These are phyloP conservation scores for Crithidia thermophila DNA, from an alignment of 208 protist species.

Conservation along the genomic window DNA sequence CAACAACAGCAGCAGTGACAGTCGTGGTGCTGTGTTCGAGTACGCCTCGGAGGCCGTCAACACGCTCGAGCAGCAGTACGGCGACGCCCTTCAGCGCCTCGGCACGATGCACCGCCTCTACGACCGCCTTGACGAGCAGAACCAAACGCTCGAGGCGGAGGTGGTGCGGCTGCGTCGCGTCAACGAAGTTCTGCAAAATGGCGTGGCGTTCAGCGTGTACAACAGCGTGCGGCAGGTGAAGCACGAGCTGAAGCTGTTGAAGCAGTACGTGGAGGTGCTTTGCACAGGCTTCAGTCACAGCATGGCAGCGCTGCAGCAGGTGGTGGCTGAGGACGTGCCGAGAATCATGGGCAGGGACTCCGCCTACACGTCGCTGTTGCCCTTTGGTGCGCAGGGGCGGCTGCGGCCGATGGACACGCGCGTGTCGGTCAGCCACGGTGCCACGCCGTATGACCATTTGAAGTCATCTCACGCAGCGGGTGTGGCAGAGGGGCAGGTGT, in stretches of 20 bases:
- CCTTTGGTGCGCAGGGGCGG: constrained; percentile 17
- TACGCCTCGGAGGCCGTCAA: constrained; percentile 43
- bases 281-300: constrained; percentile 39
- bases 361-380: constrained; percentile 22
- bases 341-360: constrained; percentile 1
- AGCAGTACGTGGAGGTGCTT: constrained; percentile 45
- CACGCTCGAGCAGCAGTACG: constrained; percentile 50
- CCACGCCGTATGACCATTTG: too few species aligned
- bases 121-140: constrained; percentile 29
- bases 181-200: constrained; percentile 14
- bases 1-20: not conserved
- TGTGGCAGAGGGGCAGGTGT: constrained; percentile 2
- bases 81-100: constrained; percentile 39
- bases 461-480: not conserved
- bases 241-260: constrained; percentile 40
- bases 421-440: constrained; percentile 24
- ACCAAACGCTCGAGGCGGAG: constrained; percentile 19
- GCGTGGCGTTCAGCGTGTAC: constrained; percentile 32
- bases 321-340: constrained; percentile 25
- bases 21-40: constrained; percentile 12
- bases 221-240: constrained; percentile 43
- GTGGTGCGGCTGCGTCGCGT: constrained; percentile 17
- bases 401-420: constrained; percentile 20
- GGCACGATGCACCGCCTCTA: constrained; percentile 40
- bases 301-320: constrained; percentile 28